Evolutionary conservation across 202 grass and related monocot genomes (phyloP), one percentile per base, ranked within the genome.

Genomic region (Musa balbisiana): DNA sequence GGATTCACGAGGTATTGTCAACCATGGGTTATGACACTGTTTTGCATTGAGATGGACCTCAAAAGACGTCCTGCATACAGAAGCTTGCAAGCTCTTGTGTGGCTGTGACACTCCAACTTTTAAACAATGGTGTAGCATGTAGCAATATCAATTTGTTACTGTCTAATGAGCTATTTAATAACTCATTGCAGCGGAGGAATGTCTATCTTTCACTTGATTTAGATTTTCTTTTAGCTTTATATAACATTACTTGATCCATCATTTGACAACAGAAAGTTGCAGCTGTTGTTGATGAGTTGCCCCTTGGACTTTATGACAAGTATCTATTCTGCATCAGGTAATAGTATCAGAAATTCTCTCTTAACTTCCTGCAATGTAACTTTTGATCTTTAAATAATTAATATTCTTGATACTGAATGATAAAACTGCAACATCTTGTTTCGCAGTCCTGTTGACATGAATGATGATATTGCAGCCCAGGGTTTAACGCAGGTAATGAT

Each of bases 301-400:
- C 90, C 24, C 87, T 98, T 65, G 81, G 82, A 24, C 59, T 98
- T 72, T 86, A 93, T 83, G 88, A 93, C 67, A 98, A 98, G 71
- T 98, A 98, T 64, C 76, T 93, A 75, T 98, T 98, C 83, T 93
- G 94, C 80, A 67, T 85, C 51, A 98, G 94, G 94, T 97, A 81
- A 80, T 27, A 53, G 66, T 51, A 52, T 23, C 11, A 1, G 10
- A 22, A 70, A 70, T 17, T 70, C 2, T 70, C 21, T 71, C 71
- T 52, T 73, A 51, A 49, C 25, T 62, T 56, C 52, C 72, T 33
- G 51, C 71, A 78, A 52, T 78, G 66, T 43, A 80, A 19, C 71
- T 70, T 68, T 73, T 2, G 59, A 64, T 53, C 66, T 59, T 72
- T 1, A 49, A 49, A 80, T 25, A 9, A 16, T 51, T 71, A 8